Base-by-base conservation (phyloP, 2,329 filamentous ascomycete species). In the Cadophora luteo-olivacea region DNA sequence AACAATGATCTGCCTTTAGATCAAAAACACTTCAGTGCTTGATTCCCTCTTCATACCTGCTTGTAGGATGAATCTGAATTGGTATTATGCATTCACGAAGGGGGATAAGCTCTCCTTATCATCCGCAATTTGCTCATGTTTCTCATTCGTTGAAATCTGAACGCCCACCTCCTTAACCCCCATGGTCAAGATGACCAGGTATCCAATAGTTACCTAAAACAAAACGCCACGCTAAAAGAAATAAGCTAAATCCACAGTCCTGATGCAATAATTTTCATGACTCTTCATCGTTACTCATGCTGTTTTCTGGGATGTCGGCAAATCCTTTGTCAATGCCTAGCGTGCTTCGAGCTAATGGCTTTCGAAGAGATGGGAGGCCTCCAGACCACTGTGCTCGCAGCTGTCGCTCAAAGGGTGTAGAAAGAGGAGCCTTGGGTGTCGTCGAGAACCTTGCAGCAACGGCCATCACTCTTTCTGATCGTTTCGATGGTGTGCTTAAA, bases 401-500 rank as follows among this genome's bases (percentile, higher is more conserved):
- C 45, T 80, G 78, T 32, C 77, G 74, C 67, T 82, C 80, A n/a
- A 83, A 76, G n/a, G 83, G 80, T 0, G 80, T 81, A 7, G 82
- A 80, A 7, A 84, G 74, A 16, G 82, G 81, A 19, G 78, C 81
- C 65, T 78, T 77, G 3, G 82, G 82, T 4, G 82, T 84, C 3
- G 82, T 84, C 9, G 82, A 78, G 58, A 79, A 73, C 36, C 78
- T 79, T 7, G 78, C 78, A 5, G 80, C 78, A 36, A 80, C 77
- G 7, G 80, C 76, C 62, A 80, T 77, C 3, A 84, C 81, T 58
- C 75, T 72, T 57, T 74, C 72, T 2, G 82, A 83, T 79, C 82
- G 81, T 61, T 82, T 82, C n/a, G 82, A 84, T 1, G 83, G 83
- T 8, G 83, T 85, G 60, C 81, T 80, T 22, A 76, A 66, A 61